Percentiles rank a stretch among this genome's conserved stretches.
Evolutionary conservation across 306 rosid species (phyloP).

Genomic region (Castanea crenata): DNA sequence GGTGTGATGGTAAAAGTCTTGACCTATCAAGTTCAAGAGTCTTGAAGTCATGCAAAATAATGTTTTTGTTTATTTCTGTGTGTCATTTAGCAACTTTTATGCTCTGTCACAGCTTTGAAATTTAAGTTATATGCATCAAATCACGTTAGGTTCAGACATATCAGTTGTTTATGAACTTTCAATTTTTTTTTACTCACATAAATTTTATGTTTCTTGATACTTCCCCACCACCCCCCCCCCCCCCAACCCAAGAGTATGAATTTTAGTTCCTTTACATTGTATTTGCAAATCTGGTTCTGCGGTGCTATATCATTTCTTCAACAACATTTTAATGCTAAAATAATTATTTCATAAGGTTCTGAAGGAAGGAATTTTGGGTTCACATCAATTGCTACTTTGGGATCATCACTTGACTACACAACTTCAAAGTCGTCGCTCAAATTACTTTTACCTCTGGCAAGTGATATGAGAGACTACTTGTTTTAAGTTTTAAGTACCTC

Average conservation of each 20-base stretch:
- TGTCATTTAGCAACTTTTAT: background rate
- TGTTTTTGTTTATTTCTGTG: background rate
- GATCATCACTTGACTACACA: slow-evolving; percentile 76
- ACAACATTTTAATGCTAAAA: slow-evolving; percentile 8
- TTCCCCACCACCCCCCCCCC: too few species aligned
- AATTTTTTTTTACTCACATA: background rate
- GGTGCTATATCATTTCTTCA: background rate
- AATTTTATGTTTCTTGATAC: background rate
- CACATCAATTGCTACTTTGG: slow-evolving; percentile 76
- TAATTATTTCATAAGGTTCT: slow-evolving; percentile 42
- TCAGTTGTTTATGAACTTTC: background rate
- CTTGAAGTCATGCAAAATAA: background rate
- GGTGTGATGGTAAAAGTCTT: background rate
- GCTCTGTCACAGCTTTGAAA: background rate
- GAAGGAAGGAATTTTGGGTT: slow-evolving; percentile 57
- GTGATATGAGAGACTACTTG: slow-evolving; percentile 33
- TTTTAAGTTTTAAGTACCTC: slow-evolving; percentile 7
- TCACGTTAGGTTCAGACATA: background rate
- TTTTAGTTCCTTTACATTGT: too few species aligned
- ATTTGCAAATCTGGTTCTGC: background rate
- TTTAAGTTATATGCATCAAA: background rate
- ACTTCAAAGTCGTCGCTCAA: slow-evolving; percentile 78
- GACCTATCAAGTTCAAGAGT: background rate
- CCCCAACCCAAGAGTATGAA: too few species aligned
- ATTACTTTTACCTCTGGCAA: slow-evolving; percentile 83